These are phyloP conservation scores for Nasturtium officinale DNA, from an alignment of 345 rosid species.

Conservation along the genomic window DNA sequence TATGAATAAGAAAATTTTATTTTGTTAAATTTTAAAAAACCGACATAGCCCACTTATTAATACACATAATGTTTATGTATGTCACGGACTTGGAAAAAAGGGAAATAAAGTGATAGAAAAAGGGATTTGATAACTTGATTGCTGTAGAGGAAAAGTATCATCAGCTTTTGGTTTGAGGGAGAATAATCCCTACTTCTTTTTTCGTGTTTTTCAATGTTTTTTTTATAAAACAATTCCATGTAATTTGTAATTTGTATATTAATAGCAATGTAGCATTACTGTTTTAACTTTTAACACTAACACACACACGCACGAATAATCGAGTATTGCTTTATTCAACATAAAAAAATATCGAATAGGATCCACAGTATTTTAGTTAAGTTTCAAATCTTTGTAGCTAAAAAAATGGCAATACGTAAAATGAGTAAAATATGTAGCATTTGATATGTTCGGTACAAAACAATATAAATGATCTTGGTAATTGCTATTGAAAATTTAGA, in stretches of 20 bases:
- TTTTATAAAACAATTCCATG: background rate
- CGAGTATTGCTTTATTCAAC: background rate
- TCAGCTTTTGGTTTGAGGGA: constrained; percentile 38
- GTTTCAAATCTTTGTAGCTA: background rate
- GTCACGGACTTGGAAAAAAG: constrained; percentile 7
- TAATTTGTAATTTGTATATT: background rate
- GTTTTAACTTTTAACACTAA: background rate
- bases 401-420: background rate
- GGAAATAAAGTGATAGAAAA: constrained; percentile 34
- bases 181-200: constrained; percentile 15
- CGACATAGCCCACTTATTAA: background rate
- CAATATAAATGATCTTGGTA: background rate
- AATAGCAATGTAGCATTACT: constrained; percentile 6
- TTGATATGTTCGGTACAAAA: background rate
- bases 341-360: background rate
- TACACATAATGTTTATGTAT: background rate
- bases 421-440: background rate
- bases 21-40: background rate
- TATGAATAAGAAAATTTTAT: background rate
- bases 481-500: background rate
- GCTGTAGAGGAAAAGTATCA: constrained; percentile 48
- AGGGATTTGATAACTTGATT: constrained; percentile 42
- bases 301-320: constrained; percentile 12
- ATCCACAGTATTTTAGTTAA: background rate
- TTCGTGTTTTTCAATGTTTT: constrained; percentile 22